These are phyloP conservation scores for Neocallimastix lanati DNA, from an alignment of 192 early-diverging fungal genomes.

Conservation along the genomic window DNA sequence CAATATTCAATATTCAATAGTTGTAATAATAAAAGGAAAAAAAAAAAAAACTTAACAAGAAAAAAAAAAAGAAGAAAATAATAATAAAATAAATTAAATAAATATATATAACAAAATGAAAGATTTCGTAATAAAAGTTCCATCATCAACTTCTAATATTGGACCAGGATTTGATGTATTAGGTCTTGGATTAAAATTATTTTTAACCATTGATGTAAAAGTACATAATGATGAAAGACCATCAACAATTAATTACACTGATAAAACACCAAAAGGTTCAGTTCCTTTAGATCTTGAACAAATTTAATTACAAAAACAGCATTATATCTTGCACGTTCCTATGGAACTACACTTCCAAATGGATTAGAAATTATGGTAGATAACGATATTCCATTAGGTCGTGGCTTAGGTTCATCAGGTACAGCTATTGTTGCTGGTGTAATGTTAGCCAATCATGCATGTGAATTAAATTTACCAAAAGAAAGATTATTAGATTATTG, in stretches of 20 bases:
- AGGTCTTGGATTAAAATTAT: conserved; percentile 75
- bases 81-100: too few species aligned
- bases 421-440: conserved; percentile 91
- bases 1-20: too few species aligned
- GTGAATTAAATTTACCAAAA: conserved; percentile 39
- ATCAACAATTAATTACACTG: conserved; percentile 35
- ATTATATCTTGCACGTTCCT: conserved; percentile 59
- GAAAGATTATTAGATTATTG: conserved; percentile 80
- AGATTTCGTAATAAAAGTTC: conserved; percentile 66
- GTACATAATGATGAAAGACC: conserved; percentile 12
- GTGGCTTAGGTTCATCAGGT: conserved; percentile 89
- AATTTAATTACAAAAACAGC: conserved; percentile 89
- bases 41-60: too few species aligned
- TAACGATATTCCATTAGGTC: too few species aligned
- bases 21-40: too few species aligned
- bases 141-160: conserved; percentile 88
- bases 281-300: conserved; percentile 55
- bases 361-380: too few species aligned
- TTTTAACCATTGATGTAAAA: conserved; percentile 49
- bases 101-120: too few species aligned
- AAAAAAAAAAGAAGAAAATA: too few species aligned
- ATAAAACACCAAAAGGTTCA: conserved; percentile 44
- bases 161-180: conserved; percentile 95
- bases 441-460: conserved; percentile 74
- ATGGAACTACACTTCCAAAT: conserved; percentile 43